These are phyloP conservation scores for Dioscorea dumetorum DNA, from an alignment of 106 monocot species.

Conservation along the genomic window DNA sequence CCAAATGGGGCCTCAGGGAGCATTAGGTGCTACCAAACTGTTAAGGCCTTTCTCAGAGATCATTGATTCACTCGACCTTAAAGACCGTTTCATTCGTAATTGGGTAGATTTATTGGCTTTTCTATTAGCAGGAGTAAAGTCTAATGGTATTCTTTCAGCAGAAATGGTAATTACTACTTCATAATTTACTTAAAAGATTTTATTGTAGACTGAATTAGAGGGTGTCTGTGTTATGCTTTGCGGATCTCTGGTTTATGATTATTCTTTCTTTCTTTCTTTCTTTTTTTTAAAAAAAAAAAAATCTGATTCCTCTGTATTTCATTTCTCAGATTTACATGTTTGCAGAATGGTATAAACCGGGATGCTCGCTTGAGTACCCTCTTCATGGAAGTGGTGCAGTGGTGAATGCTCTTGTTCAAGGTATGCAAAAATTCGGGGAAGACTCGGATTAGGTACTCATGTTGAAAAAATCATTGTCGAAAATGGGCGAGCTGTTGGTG, in stretches of 20 bases:
- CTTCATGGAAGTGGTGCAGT: conserved; percentile 68
- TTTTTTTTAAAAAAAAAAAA: conserved; percentile 13
- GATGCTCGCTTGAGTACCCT: conserved; percentile 86
- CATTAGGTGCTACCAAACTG: conserved; percentile 87
- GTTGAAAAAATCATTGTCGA: conserved; percentile 77
- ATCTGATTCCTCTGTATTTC: conserved; percentile 2
- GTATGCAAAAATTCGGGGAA: conserved; percentile 89
- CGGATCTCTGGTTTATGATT: neutral
- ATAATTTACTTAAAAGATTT: too few species aligned
- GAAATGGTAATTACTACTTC: conserved; percentile 61
- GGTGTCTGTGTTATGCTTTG: too few species aligned
- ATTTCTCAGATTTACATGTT: conserved; percentile 88
- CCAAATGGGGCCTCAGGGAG: conserved; percentile 90
- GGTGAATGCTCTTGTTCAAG: conserved; percentile 67
- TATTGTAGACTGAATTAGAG: too few species aligned
- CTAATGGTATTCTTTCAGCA: conserved; percentile 72
- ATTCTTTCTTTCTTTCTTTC: conserved; percentile 27
- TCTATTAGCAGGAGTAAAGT: conserved; percentile 86
- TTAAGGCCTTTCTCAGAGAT: conserved; percentile 88
- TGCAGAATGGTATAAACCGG: conserved; percentile 99
- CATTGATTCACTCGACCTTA: conserved; percentile 74
- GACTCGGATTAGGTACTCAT: conserved; percentile 64
- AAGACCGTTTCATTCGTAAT: conserved; percentile 80
- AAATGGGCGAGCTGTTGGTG: conserved; percentile 81
- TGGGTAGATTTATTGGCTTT: conserved; percentile 90